Percentiles rank a stretch among this genome's conserved stretches.
Evolutionary conservation across 2,329 filamentous ascomycete species (phyloP).

Genomic region (Exophiala bonariae): DNA sequence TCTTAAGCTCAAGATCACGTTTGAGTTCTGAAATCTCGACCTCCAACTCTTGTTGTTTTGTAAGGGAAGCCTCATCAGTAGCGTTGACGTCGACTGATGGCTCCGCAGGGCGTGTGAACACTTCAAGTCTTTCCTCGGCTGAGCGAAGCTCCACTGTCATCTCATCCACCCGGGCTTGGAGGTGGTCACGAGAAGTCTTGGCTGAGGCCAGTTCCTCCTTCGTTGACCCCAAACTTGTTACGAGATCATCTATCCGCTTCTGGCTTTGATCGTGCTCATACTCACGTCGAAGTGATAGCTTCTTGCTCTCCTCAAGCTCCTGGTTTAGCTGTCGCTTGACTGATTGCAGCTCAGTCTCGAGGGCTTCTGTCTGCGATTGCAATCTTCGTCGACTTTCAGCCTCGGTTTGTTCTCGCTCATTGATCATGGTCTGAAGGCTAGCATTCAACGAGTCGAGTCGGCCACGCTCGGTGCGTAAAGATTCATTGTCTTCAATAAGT

Average conservation of each 20-base stretch:
- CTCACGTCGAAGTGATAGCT: conserved; percentile 78
- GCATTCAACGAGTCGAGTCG: conserved; percentile 79
- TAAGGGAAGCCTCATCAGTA: conserved; percentile 56
- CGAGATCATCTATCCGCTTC: conserved; percentile 89
- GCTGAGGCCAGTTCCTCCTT: conserved; percentile 83
- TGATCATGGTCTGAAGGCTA: conserved; percentile 83
- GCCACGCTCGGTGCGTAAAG: conserved; percentile 77
- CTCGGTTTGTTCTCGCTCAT: conserved; percentile 84
- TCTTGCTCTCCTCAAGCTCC: conserved; percentile 82
- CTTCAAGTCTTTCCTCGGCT: conserved; percentile 81
- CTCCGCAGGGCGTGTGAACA: conserved; percentile 68
- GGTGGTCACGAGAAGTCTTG: conserved; percentile 85
- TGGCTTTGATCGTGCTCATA: conserved; percentile 86
- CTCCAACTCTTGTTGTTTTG: conserved; percentile 74
- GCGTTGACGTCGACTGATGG: conserved; percentile 49
- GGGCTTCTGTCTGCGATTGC: conserved; percentile 71
- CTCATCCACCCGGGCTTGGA: conserved; percentile 86
- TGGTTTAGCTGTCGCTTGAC: conserved; percentile 81
- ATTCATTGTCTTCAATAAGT: conserved; percentile 84
- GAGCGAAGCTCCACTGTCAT: conserved; percentile 83
- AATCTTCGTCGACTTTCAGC: conserved; percentile 78
- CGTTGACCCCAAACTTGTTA: conserved; percentile 72
- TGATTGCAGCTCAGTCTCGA: conserved; percentile 76
- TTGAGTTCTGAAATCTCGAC: conserved; percentile 84
- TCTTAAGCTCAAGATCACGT: conserved; percentile 79